A percentile compares a stretch with the other conserved stretches of the same genome.
Evolutionary conservation across 768 basidiomycete genomes (phyloP).

Genomic region (Lentinus tigrinus): DNA sequence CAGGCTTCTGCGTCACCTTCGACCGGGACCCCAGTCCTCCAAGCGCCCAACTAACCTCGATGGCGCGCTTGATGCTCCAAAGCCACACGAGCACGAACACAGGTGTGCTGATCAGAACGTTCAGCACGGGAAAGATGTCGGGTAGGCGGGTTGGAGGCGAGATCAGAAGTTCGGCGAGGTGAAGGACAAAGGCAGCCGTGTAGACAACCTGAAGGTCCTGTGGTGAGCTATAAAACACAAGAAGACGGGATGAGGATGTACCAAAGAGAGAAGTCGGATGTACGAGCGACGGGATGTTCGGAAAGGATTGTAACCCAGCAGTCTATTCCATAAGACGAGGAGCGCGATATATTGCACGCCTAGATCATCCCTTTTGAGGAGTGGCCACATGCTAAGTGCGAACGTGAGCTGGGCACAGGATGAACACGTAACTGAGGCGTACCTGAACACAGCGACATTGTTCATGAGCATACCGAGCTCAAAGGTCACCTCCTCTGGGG

Average conservation of each 20-base stretch:
- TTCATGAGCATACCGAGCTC: constrained; percentile 74
- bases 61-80: constrained; percentile 81
- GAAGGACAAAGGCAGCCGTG: constrained; percentile 49
- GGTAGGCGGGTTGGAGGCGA: constrained; percentile 75
- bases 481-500: constrained; percentile 48
- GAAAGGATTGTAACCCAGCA: constrained; percentile 77
- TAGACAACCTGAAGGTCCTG: constrained; percentile 50
- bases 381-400: constrained; percentile 80
- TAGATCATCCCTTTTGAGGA: constrained; percentile 77
- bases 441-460: constrained; percentile 90
- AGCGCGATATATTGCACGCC: constrained; percentile 70
- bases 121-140: constrained; percentile 82
- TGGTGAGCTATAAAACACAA: not conserved
- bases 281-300: constrained; percentile 44
- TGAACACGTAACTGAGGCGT: constrained; percentile 20
- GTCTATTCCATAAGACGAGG: constrained; percentile 75
- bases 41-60: constrained; percentile 81
- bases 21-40: constrained; percentile 43
- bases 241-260: constrained; percentile 29
- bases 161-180: constrained; percentile 61
- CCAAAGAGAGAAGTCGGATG: constrained; percentile 53
- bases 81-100: constrained; percentile 84
- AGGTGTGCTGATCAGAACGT: constrained; percentile 76
- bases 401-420: not conserved
- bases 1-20: not conserved